Conservation (phyloP, 495 filamentous ascomycete genomes). For the Massariosphaeria phaeospora region DNA sequence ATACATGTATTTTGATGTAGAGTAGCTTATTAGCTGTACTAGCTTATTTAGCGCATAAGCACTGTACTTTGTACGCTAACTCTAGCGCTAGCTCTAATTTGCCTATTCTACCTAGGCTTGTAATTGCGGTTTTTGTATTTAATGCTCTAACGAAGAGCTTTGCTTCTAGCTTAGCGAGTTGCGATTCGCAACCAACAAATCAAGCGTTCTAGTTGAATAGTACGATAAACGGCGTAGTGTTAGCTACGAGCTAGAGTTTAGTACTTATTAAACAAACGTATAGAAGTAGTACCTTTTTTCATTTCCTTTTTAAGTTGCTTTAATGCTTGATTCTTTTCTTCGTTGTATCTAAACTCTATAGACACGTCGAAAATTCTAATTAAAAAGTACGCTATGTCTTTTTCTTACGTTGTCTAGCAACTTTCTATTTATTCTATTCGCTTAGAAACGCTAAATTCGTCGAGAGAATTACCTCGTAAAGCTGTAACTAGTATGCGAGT, state of each 20-base stretch:
- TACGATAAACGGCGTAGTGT: not conserved
- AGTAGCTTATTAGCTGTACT: too few relatives aligned
- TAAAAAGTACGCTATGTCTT: constrained; percentile 6
- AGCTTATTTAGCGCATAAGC: too few relatives aligned
- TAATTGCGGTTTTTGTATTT: not conserved
- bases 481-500: constrained; percentile 3
- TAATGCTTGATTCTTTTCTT: not conserved
- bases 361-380: constrained; percentile 5
- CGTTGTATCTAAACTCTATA: constrained; percentile 4
- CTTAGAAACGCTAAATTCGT: constrained; percentile 3
- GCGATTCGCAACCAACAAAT: constrained; percentile 4
- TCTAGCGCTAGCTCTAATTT: constrained; percentile 26
- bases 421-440: not conserved
- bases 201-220: constrained; percentile 2
- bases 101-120: constrained; percentile 14
- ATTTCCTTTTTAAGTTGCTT: not conserved
- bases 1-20: too few relatives aligned
- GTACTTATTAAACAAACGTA: not conserved
- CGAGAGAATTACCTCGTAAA: not conserved
- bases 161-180: not conserved
- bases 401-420: not conserved
- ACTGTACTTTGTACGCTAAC: constrained; percentile 18
- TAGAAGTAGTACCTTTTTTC: not conserved
- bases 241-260: not conserved
- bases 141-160: not conserved